Conservation (phyloP, 2,329 filamentous ascomycete genomes). For the Arthrinium phaeospermum region DNA sequence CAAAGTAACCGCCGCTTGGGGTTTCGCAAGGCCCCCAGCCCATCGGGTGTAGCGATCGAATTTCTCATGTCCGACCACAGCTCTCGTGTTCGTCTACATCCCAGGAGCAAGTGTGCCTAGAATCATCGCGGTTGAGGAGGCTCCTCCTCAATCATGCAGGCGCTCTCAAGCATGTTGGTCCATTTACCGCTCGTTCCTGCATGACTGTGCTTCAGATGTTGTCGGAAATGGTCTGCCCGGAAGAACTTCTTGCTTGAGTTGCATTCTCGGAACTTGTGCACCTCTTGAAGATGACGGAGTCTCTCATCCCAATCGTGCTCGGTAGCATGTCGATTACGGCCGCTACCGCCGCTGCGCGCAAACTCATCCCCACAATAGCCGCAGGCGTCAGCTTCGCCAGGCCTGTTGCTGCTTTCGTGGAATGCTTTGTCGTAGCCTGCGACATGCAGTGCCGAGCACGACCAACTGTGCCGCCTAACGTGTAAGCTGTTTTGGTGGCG, state of each 20-base stretch:
- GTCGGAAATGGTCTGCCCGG: conserved; percentile 95
- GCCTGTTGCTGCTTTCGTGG: conserved; percentile 74
- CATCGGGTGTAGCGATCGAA: not conserved
- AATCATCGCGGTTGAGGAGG: conserved; percentile 55
- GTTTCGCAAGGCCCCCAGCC: not conserved
- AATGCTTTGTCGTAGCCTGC: conserved; percentile 81
- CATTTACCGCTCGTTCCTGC: conserved; percentile 96
- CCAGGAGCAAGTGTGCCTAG: not conserved
- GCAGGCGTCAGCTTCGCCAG: conserved; percentile 78
- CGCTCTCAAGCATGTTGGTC: conserved; percentile 97
- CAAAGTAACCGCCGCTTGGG: conserved; percentile 7
- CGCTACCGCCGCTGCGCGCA: conserved; percentile 50
- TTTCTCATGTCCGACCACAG: not conserved
- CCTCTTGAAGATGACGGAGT: conserved; percentile 83
- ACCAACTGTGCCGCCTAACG: conserved; percentile 93
- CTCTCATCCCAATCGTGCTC: conserved; percentile 88
- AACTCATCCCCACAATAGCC: conserved; percentile 98
- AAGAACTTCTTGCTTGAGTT: conserved; percentile 99
- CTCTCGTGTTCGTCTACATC: conserved; percentile 9
- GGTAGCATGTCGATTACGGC: conserved; percentile 59
- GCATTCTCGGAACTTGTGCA: conserved; percentile 97
- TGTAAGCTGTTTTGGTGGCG: conserved; percentile 95
- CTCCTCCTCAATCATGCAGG: conserved; percentile 92
- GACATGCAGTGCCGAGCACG: conserved; percentile 77
- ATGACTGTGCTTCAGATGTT: conserved; percentile 97